Evolutionary conservation across 2,329 filamentous ascomycete genomes (phyloP).

Genomic region (Graphilbum fragrans): DNA sequence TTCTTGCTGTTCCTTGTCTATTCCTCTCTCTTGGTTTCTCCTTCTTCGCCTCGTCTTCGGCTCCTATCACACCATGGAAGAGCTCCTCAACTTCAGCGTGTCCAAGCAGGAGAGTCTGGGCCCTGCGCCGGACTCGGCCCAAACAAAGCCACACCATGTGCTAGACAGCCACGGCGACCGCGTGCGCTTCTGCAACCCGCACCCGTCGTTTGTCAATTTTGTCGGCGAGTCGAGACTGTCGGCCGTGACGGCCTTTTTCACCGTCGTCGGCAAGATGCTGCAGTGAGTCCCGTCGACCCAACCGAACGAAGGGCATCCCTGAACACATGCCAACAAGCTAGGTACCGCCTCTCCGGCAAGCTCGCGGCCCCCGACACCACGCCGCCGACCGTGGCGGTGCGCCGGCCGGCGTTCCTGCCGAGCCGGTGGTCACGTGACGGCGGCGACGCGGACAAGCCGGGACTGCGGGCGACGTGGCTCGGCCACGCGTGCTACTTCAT

Average conservation of each 20-base stretch:
- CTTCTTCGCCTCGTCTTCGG: neutral
- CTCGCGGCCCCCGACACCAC: conserved; percentile 45
- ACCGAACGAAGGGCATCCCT: neutral
- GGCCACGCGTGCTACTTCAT: conserved; percentile 91
- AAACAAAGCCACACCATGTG: conserved; percentile 35
- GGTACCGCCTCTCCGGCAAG: conserved; percentile 22
- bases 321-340: neutral
- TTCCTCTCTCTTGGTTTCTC: too few relatives aligned
- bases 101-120: conserved; percentile 2
- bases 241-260: neutral
- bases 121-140: conserved; percentile 25
- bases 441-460: conserved; percentile 17
- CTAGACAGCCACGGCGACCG: conserved; percentile 24
- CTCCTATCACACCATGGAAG: conserved; percentile 6
- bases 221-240: conserved; percentile 5
- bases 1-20: too few relatives aligned
- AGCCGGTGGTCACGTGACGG: conserved; percentile 33
- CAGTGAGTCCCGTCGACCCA: neutral
- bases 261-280: neutral
- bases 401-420: conserved; percentile 54
- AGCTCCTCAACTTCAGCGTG: conserved; percentile 4
- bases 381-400: conserved; percentile 53
- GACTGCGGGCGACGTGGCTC: conserved; percentile 79
- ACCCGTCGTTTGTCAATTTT: conserved; percentile 29
- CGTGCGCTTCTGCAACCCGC: conserved; percentile 36